Evolutionary conservation across 768 basidiomycete species (phyloP).

Genomic region (Tricholoma saponaceum): DNA sequence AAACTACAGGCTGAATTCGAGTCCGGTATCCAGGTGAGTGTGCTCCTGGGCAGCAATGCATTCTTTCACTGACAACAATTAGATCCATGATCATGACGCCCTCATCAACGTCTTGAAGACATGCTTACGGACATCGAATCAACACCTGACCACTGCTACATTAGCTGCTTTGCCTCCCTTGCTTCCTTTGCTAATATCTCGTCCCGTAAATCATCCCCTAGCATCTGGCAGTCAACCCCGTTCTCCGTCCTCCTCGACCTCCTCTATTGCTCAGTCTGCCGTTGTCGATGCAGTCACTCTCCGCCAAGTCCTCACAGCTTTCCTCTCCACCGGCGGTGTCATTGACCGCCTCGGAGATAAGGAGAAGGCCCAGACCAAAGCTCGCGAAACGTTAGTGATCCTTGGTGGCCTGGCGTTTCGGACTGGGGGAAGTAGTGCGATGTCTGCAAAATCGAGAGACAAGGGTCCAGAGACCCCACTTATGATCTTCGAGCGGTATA

Average conservation of each 20-base stretch:
- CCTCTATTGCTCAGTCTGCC: slow-evolving; percentile 37
- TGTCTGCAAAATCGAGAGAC: slow-evolving; percentile 43
- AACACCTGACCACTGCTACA: slow-evolving; percentile 76
- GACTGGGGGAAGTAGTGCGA: slow-evolving; percentile 38
- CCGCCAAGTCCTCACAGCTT: slow-evolving; percentile 62
- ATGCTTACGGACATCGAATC: slow-evolving; percentile 76
- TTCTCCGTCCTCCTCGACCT: slow-evolving; percentile 51
- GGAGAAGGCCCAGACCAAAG: slow-evolving; percentile 67
- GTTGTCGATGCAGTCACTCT: slow-evolving; percentile 54
- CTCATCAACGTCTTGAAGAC: slow-evolving; percentile 68
- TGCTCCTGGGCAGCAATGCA: neutral
- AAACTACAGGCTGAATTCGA: slow-evolving; percentile 78
- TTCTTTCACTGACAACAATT: neutral
- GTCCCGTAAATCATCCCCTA: slow-evolving; percentile 23
- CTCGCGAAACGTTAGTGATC: slow-evolving; percentile 70
- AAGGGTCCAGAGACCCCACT: slow-evolving; percentile 71
- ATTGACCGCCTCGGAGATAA: slow-evolving; percentile 85
- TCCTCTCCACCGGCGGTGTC: slow-evolving; percentile 73
- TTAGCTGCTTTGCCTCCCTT: slow-evolving; percentile 65
- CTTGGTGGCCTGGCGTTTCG: slow-evolving; percentile 73
- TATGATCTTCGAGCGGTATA: slow-evolving; percentile 61
- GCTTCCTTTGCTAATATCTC: slow-evolving; percentile 57
- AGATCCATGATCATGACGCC: slow-evolving; percentile 74
- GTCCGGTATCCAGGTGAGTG: slow-evolving; percentile 59
- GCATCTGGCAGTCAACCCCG: slow-evolving; percentile 30